A percentile compares a stretch with the other conserved stretches of the same genome.
Evolutionary conservation across 106 monocot species (phyloP).

Genomic region (Dendrobium catenatum): DNA sequence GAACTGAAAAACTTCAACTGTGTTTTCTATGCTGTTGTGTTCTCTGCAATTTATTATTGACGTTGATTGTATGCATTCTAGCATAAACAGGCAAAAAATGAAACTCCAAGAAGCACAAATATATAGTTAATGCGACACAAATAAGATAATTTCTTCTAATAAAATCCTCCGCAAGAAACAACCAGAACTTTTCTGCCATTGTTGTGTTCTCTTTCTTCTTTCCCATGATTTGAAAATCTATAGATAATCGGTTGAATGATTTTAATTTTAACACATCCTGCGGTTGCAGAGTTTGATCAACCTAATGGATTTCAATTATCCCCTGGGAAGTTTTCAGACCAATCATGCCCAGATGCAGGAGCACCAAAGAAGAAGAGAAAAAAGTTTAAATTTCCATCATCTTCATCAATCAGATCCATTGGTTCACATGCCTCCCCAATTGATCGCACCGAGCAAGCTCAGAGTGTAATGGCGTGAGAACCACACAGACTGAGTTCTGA

Average conservation of each 20-base stretch:
- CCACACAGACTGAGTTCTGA: background rate
- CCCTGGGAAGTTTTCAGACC: conserved; percentile 14
- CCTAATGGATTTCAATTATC: conserved; percentile 25
- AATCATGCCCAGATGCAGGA: conserved; percentile 21
- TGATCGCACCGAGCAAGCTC: conserved; percentile 19
- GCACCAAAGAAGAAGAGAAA: conserved; percentile 50
- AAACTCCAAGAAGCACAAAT: too few relatives aligned
- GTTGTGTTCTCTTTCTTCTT: background rate
- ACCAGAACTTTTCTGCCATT: background rate
- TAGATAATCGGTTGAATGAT: background rate
- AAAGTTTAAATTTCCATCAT: conserved; percentile 20
- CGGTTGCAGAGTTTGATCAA: conserved; percentile 45
- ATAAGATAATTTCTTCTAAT: too few relatives aligned
- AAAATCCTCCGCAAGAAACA: too few relatives aligned
- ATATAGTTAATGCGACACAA: too few relatives aligned
- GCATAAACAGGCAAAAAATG: too few relatives aligned
- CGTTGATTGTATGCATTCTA: too few relatives aligned
- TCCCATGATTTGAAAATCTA: background rate
- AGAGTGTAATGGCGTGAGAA: background rate
- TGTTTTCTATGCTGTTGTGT: too few relatives aligned
- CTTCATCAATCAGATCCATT: conserved; percentile 34
- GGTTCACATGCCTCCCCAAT: conserved; percentile 32
- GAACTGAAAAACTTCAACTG: too few relatives aligned
- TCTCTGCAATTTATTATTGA: too few relatives aligned
- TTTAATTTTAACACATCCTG: background rate